These are phyloP conservation scores for Chalaropsis thielavioides DNA, from an alignment of 2,329 filamentous ascomycete species.

Conservation along the genomic window DNA sequence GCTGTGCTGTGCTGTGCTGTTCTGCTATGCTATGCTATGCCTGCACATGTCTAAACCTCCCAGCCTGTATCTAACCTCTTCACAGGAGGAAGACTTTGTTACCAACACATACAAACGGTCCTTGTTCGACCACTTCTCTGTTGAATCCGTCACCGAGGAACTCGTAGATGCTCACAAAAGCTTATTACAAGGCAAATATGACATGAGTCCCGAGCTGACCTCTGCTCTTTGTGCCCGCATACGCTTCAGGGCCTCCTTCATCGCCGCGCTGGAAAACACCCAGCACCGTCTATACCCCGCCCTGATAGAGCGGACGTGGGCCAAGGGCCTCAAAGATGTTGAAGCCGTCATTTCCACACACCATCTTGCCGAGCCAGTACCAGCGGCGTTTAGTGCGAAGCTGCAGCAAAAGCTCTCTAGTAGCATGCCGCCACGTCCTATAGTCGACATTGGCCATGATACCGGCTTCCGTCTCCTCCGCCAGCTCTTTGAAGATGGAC, in stretches of 20 bases:
- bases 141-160: slow-evolving; percentile 38
- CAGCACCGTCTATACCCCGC: slow-evolving; percentile 32
- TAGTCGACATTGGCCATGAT: slow-evolving; percentile 61
- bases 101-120: slow-evolving; percentile 77
- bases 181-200: neutral
- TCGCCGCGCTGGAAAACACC: slow-evolving; percentile 39
- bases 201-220: slow-evolving; percentile 25
- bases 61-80: neutral
- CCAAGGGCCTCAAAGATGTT: slow-evolving; percentile 15
- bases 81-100: slow-evolving; percentile 86
- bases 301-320: slow-evolving; percentile 38
- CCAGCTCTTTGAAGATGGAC: slow-evolving; percentile 56
- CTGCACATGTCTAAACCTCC: neutral
- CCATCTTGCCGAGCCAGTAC: slow-evolving; percentile 46
- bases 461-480: slow-evolving; percentile 57
- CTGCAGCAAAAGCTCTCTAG: slow-evolving; percentile 84
- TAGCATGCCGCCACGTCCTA: slow-evolving; percentile 82
- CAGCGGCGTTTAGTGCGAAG: slow-evolving; percentile 76
- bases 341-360: slow-evolving; percentile 1
- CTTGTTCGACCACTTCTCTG: slow-evolving; percentile 51
- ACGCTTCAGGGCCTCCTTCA: slow-evolving; percentile 48
- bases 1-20: no score
- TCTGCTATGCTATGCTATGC: no score
- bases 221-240: slow-evolving; percentile 51
- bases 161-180: slow-evolving; percentile 41